phyloP scores from a whole-genome alignment of 2,329 filamentous ascomycete species.

The Nemania bipapillata region DNA sequence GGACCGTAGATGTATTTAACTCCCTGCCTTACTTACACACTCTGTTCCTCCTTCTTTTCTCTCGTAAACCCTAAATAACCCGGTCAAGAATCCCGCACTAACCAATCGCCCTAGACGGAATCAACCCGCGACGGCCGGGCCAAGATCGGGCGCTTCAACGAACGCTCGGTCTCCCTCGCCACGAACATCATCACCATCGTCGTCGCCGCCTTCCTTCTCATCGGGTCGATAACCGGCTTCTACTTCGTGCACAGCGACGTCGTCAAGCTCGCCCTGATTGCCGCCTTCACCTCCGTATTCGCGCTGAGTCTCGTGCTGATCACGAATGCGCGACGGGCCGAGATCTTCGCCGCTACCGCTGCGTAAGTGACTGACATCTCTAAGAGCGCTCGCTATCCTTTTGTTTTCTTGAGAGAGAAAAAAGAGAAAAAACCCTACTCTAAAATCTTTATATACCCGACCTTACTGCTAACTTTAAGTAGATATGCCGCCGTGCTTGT shows the following conservation, averaged over 20 bases:
- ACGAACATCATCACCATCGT: conserved; percentile 17
- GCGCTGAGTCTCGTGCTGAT: conserved; percentile 35
- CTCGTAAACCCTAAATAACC: too few species aligned
- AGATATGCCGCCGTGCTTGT: conserved; percentile 29
- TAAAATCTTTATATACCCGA: not conserved
- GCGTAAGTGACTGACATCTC: conserved; percentile 41
- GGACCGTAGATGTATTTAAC: not conserved
- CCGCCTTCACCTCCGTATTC: conserved; percentile 35
- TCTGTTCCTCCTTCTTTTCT: not conserved
- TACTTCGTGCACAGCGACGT: conserved; percentile 29
- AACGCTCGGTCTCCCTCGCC: conserved; percentile 13
- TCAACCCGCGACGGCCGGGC: conserved; percentile 1
- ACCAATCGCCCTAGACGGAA: not conserved
- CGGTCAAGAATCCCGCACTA: not conserved
- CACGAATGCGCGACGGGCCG: conserved; percentile 37
- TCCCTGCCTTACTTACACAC: not conserved
- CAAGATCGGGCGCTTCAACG: conserved; percentile 20
- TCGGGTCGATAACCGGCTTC: conserved; percentile 20
- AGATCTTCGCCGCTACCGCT: conserved; percentile 39
- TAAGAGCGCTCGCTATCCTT: too few species aligned
- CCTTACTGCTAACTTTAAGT: not conserved
- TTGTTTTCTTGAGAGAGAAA: too few species aligned
- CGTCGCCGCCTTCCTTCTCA: conserved; percentile 20
- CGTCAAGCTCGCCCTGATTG: conserved; percentile 44
- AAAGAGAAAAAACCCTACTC: too few species aligned